Base-by-base conservation (phyloP, 2,329 filamentous ascomycete species). In the Macrophomina phaseolina region DNA sequence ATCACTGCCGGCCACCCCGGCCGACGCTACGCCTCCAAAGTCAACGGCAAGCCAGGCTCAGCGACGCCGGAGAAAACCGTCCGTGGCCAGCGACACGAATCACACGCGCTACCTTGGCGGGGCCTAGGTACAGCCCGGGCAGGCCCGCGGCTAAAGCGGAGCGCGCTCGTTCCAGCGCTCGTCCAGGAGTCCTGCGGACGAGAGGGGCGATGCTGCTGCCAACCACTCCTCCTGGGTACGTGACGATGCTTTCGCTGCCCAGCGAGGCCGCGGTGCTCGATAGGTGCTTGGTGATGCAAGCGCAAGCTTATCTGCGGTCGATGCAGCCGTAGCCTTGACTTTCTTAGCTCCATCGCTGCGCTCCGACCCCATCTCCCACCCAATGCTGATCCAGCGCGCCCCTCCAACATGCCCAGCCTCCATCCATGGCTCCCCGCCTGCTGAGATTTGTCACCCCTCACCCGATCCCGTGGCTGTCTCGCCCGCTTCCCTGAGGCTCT, bases 301-400 rank as follows among this genome's bases (percentile, higher is more conserved):
- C 40, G 56, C 18, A 30, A n/a, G 45, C 58, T 62, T 62, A 38
- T 38, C 30, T 49, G 58, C 42, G 42, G 58, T 62, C 49, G 45
- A 49, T 7, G 9, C 38, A 45, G 55, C 55, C 55, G 18, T 23
- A 60, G 12, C 18, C 55, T n/a, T 32, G 38, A 12, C 8, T 23
- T 23, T 23, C 23, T 23, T 23, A 23, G 23, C 23, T 23, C 23
- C 23, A 23, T 23, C 23, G 23, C 23, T 23, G 23, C 55, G 4
- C 4, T 46, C 40, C 28, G 23, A 36, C 23, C 23, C 23, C 14
- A 60, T 60, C 14, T 14, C 56, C 11, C 45, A n/a, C 16, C 58
- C 55, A 60, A 60, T 60, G 38, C 38, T 40, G 8, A 6, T 40
- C 14, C 23, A 18, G 34, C 23, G 14, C 58, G 30, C 9, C 42